Evolutionary conservation across 2,329 filamentous ascomycete species (phyloP).

Genomic region (Beauveria sp.): DNA sequence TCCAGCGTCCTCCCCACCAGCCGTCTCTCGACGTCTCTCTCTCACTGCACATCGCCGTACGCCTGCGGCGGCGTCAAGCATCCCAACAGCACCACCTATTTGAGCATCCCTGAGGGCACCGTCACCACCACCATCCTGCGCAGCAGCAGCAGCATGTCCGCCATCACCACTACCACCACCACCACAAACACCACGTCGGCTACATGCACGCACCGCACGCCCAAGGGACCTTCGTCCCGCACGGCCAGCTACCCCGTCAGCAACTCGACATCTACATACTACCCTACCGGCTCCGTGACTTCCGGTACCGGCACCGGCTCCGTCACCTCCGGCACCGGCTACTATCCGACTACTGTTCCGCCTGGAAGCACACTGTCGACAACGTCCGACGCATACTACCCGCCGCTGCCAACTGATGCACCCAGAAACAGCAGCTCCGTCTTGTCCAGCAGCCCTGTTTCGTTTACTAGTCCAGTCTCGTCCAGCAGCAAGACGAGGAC

Average conservation of each 20-base stretch:
- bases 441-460: neutral
- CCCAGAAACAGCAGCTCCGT: neutral
- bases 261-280: neutral
- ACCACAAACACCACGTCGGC: neutral
- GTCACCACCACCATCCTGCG: neutral
- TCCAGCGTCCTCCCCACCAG: neutral
- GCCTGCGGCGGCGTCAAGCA: constrained; percentile 11
- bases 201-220: neutral
- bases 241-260: neutral
- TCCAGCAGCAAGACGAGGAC: neutral
- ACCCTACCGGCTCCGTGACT: neutral
- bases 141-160: neutral
- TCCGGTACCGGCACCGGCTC: neutral
- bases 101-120: neutral
- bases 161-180: neutral
- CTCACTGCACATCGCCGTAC: constrained; percentile 11
- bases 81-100: neutral
- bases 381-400: too few species aligned
- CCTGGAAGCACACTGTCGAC: too few species aligned
- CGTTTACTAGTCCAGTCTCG: neutral
- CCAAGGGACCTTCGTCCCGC: neutral
- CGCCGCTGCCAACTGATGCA: too few species aligned
- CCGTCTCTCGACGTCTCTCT: neutral
- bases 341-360: too few species aligned
- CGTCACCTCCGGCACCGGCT: too few species aligned